Evolutionary conservation across 805 yeast genomes (phyloP).

Genomic region (Candida namnaoensis): DNA sequence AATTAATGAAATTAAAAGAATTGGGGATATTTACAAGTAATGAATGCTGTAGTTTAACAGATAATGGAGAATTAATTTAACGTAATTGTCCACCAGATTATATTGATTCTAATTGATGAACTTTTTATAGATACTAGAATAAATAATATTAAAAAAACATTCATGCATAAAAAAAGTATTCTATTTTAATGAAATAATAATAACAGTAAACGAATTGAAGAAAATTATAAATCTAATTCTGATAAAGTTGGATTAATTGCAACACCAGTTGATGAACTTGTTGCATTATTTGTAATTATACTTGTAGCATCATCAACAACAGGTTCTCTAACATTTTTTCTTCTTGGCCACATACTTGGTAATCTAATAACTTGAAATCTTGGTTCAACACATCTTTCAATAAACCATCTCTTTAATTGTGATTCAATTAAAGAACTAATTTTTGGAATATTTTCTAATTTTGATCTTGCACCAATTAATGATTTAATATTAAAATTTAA

Average conservation of each 20-base stretch:
- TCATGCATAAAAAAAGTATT: no score
- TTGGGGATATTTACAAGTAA: conserved; percentile 14
- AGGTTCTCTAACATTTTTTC: conserved; percentile 43
- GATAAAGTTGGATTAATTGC: neutral
- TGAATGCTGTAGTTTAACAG: conserved; percentile 8
- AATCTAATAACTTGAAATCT: conserved; percentile 76
- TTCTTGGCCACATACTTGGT: conserved; percentile 84
- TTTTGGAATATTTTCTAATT: conserved; percentile 89
- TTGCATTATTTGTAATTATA: neutral
- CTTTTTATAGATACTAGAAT: no score
- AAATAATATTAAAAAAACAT: no score
- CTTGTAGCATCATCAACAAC: conserved; percentile 2
- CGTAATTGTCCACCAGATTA: conserved; percentile 16
- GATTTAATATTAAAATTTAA: conserved; percentile 86
- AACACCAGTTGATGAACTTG: neutral
- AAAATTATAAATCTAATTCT: neutral
- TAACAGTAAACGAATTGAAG: no score
- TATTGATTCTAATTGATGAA: neutral
- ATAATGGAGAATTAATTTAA: conserved; percentile 14
- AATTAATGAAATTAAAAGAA: conserved; percentile 9
- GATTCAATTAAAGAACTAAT: conserved; percentile 78
- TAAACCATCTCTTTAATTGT: conserved; percentile 79
- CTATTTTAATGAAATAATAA: no score
- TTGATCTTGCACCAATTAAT: conserved; percentile 85
- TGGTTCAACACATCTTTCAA: conserved; percentile 90